Base-by-base conservation (phyloP, 805 yeast species). In the Kluyveromyces wickerhamii region DNA sequence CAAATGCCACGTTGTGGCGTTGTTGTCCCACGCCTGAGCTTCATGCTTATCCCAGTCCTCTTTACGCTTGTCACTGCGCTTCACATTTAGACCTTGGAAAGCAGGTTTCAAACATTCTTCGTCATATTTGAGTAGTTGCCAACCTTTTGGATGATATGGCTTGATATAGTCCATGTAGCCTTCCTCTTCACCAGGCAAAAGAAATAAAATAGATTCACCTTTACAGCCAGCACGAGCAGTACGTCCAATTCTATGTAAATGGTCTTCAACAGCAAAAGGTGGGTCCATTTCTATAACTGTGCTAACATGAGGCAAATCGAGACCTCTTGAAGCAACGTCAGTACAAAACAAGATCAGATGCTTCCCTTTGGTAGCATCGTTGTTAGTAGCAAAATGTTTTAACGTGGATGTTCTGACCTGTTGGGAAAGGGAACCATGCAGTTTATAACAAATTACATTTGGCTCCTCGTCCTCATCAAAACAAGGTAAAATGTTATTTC, bases 241-340 rank as follows among this genome's bases (percentile, higher is more conserved):
- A 65, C 99, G 77, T 35, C 99, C 99, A 37, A 88, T 84, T 59
- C 99, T 72, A 59, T 92, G 99, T 39, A 92, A 65, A 67, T 92
- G 98, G 54, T 92, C 99, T 43, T 87, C 96, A 4, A 86, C 68
- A 1, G 92, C 72, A 52, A 89, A 88, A 4, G 98, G 96, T 2
- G 99, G 96, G 54, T 92, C 99, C 48, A 78, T 80, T 57, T 92
- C 98, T 13, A 92, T 68, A 21, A 92, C 95, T 31, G 79, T 74
- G 29, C 92, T 74, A 39, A 92, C 85, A 33, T 75, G 71, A 2
- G 96, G 95, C 37, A 92, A 64, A 66, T 92, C 99, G 42, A 92
- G 68, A 42, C 99, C 99, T 63, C 99, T 77, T 21, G 97, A 79
- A 0, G 96, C 98, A 41, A 92, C 97, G 69, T 92, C 99, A 0